These are phyloP conservation scores for Protomyces macrosporus DNA, from an alignment of 1,139 yeast species.

Conservation along the genomic window DNA sequence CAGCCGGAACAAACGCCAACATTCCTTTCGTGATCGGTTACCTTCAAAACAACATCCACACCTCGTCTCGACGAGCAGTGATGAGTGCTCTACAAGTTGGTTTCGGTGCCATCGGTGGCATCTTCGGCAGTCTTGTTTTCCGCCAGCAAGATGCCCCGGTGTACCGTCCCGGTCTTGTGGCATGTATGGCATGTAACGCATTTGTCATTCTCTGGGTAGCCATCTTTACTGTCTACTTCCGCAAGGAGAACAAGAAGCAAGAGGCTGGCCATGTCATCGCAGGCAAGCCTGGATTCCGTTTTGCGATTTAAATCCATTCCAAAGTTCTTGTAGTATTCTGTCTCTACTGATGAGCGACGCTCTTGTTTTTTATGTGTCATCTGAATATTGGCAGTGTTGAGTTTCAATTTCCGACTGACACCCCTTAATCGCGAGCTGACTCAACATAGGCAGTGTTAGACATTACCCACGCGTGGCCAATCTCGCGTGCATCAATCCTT, in stretches of 20 bases:
- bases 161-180: constrained; percentile 3
- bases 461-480: too few species aligned
- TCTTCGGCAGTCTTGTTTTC: not conserved
- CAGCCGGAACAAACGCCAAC: constrained; percentile 51
- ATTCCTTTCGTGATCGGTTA: constrained; percentile 53
- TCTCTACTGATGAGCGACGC: too few species aligned
- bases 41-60: constrained; percentile 39
- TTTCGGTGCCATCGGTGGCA: constrained; percentile 11
- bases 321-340: not conserved
- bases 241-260: not conserved
- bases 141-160: constrained; percentile 3
- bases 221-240: not conserved
- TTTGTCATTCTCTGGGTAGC: not conserved
- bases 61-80: constrained; percentile 1
- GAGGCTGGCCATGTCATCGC: not conserved
- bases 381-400: too few species aligned
- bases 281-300: constrained; percentile 1
- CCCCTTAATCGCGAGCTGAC: too few species aligned
- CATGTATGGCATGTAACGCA: not conserved
- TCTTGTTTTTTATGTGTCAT: too few species aligned
- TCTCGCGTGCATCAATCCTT: too few species aligned
- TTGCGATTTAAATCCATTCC: not conserved
- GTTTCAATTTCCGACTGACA: too few species aligned
- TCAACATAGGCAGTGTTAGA: too few species aligned
- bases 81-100: constrained; percentile 1